These are phyloP conservation scores for Magnaporthales sp. DNA, from an alignment of 2,329 filamentous ascomycete species.

Conservation along the genomic window DNA sequence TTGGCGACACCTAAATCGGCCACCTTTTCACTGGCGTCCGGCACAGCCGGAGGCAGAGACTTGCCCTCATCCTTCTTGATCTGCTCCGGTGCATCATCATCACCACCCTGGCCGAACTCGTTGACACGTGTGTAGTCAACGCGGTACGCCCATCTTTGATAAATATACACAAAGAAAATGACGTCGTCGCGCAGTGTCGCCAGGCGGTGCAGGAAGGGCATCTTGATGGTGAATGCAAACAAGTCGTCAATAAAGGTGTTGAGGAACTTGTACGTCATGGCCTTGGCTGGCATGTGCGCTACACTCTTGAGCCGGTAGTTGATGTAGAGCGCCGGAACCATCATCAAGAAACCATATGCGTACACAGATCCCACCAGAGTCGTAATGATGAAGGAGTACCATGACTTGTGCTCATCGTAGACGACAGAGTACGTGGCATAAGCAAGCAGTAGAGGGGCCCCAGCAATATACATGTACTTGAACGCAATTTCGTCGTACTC, in stretches of 20 bases:
- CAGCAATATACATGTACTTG: constrained; percentile 89
- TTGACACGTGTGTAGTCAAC: constrained; percentile 89
- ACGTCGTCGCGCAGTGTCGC: constrained; percentile 91
- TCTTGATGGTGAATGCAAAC: constrained; percentile 98
- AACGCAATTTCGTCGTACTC: constrained; percentile 98
- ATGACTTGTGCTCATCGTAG: constrained; percentile 94
- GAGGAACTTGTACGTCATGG: constrained; percentile 97
- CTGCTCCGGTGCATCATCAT: constrained; percentile 51
- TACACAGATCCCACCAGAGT: constrained; percentile 95
- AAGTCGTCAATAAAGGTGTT: constrained; percentile 99
- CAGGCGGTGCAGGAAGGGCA: constrained; percentile 87
- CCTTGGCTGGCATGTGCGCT: constrained; percentile 92
- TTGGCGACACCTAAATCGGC: neutral
- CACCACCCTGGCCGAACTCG: constrained; percentile 97
- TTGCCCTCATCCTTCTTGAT: constrained; percentile 24
- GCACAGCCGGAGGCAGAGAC: neutral
- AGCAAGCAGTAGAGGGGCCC: constrained; percentile 78
- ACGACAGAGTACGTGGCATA: constrained; percentile 87
- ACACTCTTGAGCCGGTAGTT: constrained; percentile 96
- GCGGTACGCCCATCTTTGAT: constrained; percentile 89
- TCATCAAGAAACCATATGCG: constrained; percentile 98
- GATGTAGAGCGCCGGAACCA: constrained; percentile 96
- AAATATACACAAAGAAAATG: constrained; percentile 97
- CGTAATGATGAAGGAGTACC: constrained; percentile 94
- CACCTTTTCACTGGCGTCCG: neutral